Evolutionary conservation across 2,329 filamentous ascomycete species (phyloP).

Genomic region (Aspergillus fructus): DNA sequence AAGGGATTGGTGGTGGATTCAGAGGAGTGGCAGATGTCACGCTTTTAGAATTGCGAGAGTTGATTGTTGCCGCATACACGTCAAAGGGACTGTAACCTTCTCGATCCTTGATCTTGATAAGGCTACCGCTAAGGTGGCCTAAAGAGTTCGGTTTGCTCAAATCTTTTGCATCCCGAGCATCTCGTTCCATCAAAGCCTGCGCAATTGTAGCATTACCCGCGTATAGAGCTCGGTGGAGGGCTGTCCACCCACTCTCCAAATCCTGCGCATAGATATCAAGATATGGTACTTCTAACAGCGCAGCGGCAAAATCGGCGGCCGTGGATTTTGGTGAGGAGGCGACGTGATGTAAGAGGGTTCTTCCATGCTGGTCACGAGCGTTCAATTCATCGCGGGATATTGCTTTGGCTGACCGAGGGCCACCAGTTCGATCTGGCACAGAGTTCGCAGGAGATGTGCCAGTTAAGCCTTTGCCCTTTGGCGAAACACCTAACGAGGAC

Average conservation of each 20-base stretch:
- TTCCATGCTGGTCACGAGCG: conserved; percentile 74
- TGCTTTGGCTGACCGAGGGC: conserved; percentile 24
- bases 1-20: conserved; percentile 45
- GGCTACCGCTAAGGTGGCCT: conserved; percentile 63
- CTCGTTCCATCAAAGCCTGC: conserved; percentile 74
- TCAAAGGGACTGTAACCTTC: conserved; percentile 96
- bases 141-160: conserved; percentile 58
- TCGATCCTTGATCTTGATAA: conserved; percentile 93
- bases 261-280: conserved; percentile 87
- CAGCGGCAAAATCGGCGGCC: conserved; percentile 72
- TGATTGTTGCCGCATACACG: conserved; percentile 84
- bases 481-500: conserved; percentile 36
- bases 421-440: conserved; percentile 42
- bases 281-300: conserved; percentile 76
- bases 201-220: conserved; percentile 86
- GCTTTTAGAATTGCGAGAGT: conserved; percentile 64
- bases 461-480: conserved; percentile 49
- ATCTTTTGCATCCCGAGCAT: conserved; percentile 65
- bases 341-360: conserved; percentile 81
- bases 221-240: conserved; percentile 86
- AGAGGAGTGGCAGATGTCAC: conserved; percentile 38
- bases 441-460: conserved; percentile 47
- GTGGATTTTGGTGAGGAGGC: conserved; percentile 71
- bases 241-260: conserved; percentile 91
- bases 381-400: conserved; percentile 73